Evolutionary conservation across 2,329 filamentous ascomycete species (phyloP).

Genomic region (Chalaropsis ovoidea): DNA sequence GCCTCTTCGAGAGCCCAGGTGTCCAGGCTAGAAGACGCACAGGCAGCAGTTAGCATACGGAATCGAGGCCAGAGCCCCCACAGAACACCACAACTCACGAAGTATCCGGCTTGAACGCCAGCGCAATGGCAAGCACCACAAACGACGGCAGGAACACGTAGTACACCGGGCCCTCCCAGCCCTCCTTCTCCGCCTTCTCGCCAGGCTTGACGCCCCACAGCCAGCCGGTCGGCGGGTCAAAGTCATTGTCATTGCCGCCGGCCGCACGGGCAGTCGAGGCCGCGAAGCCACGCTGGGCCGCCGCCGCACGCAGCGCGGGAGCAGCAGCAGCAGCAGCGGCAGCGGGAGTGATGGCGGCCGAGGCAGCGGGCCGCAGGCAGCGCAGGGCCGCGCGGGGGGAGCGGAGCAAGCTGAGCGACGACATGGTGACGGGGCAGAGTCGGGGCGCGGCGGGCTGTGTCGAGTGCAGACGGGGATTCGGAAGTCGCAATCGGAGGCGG

Average conservation of each 20-base stretch:
- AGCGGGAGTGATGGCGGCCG: neutral
- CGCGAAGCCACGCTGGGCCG: conserved; percentile 7
- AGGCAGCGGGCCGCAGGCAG: neutral
- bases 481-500: too few species aligned
- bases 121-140: conserved; percentile 62
- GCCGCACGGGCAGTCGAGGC: conserved; percentile 32
- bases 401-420: conserved; percentile 16
- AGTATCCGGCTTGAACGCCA: conserved; percentile 96
- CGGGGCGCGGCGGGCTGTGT: too few species aligned
- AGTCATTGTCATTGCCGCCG: conserved; percentile 57
- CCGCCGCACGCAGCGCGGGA: too few species aligned
- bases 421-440: too few species aligned
- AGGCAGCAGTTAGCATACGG: too few species aligned
- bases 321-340: too few species aligned
- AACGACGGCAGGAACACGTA: conserved; percentile 77
- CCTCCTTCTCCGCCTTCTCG: conserved; percentile 91
- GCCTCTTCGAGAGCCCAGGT: conserved; percentile 98
- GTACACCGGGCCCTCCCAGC: conserved; percentile 82
- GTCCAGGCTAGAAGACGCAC: conserved; percentile 62
- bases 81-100: conserved; percentile 56
- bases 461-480: too few species aligned
- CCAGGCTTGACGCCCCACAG: conserved; percentile 89
- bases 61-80: neutral
- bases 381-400: neutral
- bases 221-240: conserved; percentile 84